Conservation (phyloP, 2,329 filamentous ascomycete species). For the Polychaeton citri region DNA sequence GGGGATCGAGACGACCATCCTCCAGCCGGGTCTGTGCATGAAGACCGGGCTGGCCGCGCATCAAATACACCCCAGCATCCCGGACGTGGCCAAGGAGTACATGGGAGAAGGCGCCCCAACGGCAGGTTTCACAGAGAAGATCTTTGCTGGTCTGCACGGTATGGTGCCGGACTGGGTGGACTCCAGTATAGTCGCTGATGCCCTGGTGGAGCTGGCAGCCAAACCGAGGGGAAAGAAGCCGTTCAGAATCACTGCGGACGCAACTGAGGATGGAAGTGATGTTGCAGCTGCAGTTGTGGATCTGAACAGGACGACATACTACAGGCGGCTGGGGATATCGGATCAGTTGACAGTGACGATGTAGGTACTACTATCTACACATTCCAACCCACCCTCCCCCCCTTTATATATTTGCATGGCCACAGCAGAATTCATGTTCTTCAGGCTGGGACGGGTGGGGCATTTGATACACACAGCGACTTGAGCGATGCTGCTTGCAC, state of each 20-base stretch:
- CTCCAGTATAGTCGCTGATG: slow-evolving; percentile 4
- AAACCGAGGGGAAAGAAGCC: slow-evolving; percentile 4
- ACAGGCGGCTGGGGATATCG: slow-evolving; percentile 3
- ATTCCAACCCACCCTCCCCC: no score
- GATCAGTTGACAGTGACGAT: slow-evolving; percentile 2
- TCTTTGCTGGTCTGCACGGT: slow-evolving; percentile 3
- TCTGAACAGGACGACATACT: slow-evolving; percentile 3
- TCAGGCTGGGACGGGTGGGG: no score
- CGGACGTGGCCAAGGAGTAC: slow-evolving; percentile 3
- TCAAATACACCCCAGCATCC: slow-evolving; percentile 2
- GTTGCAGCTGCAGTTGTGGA: slow-evolving; percentile 2
- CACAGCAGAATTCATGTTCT: no score
- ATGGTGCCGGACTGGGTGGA: slow-evolving; percentile 5
- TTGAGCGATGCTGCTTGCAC: no score
- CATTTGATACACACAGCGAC: no score
- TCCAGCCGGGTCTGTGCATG: slow-evolving; percentile 5
- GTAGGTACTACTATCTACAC: no score
- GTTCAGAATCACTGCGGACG: not conserved
- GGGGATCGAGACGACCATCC: slow-evolving; percentile 6
- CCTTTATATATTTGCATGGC: no score
- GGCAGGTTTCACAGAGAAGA: slow-evolving; percentile 3
- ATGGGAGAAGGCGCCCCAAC: slow-evolving; percentile 1
- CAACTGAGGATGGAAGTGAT: slow-evolving; percentile 2
- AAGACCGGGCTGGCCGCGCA: slow-evolving; percentile 4
- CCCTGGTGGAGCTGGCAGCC: slow-evolving; percentile 2